phyloP scores from a whole-genome alignment of 345 rosid species.

The Populus pruinosa region DNA sequence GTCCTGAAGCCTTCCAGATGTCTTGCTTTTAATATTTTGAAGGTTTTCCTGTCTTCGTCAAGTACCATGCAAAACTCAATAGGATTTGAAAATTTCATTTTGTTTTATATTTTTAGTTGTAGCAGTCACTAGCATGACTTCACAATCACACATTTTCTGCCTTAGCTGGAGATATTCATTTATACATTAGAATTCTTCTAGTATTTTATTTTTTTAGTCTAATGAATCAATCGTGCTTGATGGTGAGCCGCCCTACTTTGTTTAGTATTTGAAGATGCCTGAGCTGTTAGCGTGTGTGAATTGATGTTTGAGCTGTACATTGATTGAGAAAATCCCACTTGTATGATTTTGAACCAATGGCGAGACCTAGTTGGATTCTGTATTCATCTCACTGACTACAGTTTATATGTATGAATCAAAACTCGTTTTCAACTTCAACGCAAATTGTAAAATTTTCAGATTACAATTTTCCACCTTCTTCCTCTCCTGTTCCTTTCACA shows the following conservation, averaged over 20 bases:
- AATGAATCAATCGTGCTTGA: neutral
- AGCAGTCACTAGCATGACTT: neutral
- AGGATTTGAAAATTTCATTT: slow-evolving; percentile 3
- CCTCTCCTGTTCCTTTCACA: neutral
- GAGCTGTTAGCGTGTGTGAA: neutral
- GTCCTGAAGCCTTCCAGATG: slow-evolving; percentile 2
- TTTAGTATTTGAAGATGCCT: neutral
- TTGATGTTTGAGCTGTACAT: neutral
- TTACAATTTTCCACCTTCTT: neutral
- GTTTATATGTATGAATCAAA: neutral
- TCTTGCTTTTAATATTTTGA: slow-evolving; percentile 10
- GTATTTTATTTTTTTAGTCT: neutral
- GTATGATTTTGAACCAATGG: neutral
- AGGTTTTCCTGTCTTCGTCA: neutral
- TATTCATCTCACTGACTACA: neutral
- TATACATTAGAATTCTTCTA: neutral
- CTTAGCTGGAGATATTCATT: neutral
- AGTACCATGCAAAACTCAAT: neutral
- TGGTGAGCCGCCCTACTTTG: neutral
- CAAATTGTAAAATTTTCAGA: neutral
- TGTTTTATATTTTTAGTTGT: neutral
- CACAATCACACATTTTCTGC: neutral
- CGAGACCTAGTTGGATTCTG: neutral
- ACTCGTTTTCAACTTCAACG: neutral
- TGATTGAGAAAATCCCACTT: neutral